Percentiles rank a stretch among this genome's conserved stretches.
Conservation (phyloP, 2,329 filamentous ascomycete genomes). For the Fusarium sp. region DNA sequence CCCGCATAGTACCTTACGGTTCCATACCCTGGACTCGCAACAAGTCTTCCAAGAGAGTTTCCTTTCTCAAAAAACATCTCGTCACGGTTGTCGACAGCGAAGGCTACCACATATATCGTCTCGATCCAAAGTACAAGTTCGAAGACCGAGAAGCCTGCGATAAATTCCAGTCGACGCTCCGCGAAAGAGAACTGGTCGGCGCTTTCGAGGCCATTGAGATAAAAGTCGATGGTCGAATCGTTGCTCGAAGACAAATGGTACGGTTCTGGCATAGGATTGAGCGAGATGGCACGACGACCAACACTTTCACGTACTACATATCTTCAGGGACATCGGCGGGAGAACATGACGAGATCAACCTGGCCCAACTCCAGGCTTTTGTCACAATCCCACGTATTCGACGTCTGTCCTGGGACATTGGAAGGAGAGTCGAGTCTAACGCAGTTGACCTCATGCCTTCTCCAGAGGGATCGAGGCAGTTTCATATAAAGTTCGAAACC, state of each 20-base stretch:
- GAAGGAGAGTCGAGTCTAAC: neutral
- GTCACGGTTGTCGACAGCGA: constrained; percentile 7
- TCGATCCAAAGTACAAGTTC: constrained; percentile 9
- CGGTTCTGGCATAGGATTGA: neutral
- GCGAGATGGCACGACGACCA: neutral
- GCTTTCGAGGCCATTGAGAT: neutral
- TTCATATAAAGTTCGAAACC: constrained; percentile 5
- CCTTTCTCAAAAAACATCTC: neutral
- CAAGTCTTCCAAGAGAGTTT: neutral
- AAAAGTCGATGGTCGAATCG: neutral
- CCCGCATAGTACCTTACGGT: neutral
- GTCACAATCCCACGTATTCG: neutral
- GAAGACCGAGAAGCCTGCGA: neutral
- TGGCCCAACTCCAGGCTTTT: neutral
- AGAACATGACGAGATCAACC: neutral
- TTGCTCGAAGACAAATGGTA: constrained; percentile 2
- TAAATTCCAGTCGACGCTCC: neutral
- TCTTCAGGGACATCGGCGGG: neutral
- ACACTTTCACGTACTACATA: neutral
- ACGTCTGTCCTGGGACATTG: neutral
- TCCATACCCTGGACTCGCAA: constrained; percentile 5
- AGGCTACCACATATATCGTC: constrained; percentile 6
- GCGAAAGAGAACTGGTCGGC: neutral
- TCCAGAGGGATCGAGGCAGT: neutral
- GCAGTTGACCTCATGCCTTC: neutral